phyloP scores from a whole-genome alignment of 2,329 filamentous ascomycete genomes.

The Colletotrichum karsti region DNA sequence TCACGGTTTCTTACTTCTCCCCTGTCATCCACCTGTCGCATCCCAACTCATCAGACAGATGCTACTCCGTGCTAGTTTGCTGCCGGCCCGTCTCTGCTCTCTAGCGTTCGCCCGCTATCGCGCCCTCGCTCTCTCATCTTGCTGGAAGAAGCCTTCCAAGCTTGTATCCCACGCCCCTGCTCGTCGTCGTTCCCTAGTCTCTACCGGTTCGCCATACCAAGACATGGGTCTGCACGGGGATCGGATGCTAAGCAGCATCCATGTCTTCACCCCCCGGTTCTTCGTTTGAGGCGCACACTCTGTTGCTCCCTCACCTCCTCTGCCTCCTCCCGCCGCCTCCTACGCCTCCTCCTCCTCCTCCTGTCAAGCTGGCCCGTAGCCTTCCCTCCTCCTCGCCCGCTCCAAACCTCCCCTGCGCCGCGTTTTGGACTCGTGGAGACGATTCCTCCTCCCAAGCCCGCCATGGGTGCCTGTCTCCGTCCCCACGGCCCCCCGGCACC shows the following conservation, averaged over 20 bases:
- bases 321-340: background rate
- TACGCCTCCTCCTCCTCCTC: constrained; percentile 8
- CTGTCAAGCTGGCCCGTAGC: constrained; percentile 35
- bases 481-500: constrained; percentile 28
- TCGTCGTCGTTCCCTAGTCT: background rate
- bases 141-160: background rate
- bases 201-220: background rate
- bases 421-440: constrained; percentile 52
- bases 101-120: background rate
- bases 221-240: constrained; percentile 5
- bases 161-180: background rate
- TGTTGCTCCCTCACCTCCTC: constrained; percentile 11
- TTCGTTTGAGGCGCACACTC: constrained; percentile 13
- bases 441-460: constrained; percentile 30
- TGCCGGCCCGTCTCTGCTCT: background rate
- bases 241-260: constrained; percentile 20
- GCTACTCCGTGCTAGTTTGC: background rate
- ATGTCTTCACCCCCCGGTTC: background rate
- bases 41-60: constrained; percentile 9
- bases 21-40: constrained; percentile 7
- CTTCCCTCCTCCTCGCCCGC: constrained; percentile 35
- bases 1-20: background rate
- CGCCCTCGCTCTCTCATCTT: background rate
- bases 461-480: constrained; percentile 32
- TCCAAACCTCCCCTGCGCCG: constrained; percentile 39